These are phyloP conservation scores for Cladosporium phlei DNA, from an alignment of 2,329 filamentous ascomycete genomes.

Conservation along the genomic window DNA sequence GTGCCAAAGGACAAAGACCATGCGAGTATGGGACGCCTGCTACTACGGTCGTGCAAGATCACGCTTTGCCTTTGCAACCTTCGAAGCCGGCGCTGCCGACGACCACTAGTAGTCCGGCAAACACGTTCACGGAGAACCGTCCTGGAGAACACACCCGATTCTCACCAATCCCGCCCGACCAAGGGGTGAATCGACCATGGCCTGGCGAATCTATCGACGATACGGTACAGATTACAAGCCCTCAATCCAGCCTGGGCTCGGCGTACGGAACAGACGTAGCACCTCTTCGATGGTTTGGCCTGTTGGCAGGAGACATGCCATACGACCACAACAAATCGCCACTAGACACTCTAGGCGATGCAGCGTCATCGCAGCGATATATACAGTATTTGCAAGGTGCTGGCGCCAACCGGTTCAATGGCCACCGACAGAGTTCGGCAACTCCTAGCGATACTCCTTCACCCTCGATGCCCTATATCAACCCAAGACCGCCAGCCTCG, in stretches of 20 bases:
- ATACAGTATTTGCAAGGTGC: conserved; percentile 18
- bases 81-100: background rate
- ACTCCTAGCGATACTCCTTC: background rate
- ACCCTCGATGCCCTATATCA: background rate
- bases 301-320: conserved; percentile 43
- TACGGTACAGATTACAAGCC: conserved; percentile 19
- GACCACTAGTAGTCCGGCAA: background rate
- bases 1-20: conserved; percentile 40
- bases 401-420: background rate
- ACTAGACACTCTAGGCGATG: conserved; percentile 23
- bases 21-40: conserved; percentile 35
- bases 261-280: conserved; percentile 36
- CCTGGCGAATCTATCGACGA: conserved; percentile 16
- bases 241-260: conserved; percentile 27
- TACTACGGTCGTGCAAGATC: background rate
- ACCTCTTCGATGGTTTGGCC: conserved; percentile 47
- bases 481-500: background rate
- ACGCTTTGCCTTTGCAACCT: too few species aligned
- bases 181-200: background rate
- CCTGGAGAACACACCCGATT: conserved; percentile 7
- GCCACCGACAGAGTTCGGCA: background rate
- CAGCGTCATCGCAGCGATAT: conserved; percentile 22
- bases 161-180: background rate
- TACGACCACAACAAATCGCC: conserved; percentile 18
- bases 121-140: conserved; percentile 3